Percentiles rank a stretch among this genome's conserved stretches.
Evolutionary conservation across 2,329 filamentous ascomycete genomes (phyloP).

Genomic region (Drechmeria coniospora): DNA sequence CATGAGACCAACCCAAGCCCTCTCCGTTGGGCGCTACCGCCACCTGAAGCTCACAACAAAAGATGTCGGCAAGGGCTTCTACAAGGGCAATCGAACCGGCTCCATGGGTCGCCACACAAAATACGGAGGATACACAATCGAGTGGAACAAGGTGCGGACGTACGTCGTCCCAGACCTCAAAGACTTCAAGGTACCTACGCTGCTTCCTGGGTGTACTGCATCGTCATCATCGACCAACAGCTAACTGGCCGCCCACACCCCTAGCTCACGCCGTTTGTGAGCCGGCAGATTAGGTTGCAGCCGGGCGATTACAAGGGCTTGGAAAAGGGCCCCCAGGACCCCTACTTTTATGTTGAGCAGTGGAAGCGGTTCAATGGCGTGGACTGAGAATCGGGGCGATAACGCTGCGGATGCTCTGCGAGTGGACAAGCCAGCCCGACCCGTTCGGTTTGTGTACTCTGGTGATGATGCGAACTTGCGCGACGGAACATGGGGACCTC

Average conservation of each 20-base stretch:
- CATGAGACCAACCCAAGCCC: constrained; percentile 54
- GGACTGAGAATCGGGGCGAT: too few relatives aligned
- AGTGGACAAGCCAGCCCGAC: too few relatives aligned
- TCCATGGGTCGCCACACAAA: constrained; percentile 76
- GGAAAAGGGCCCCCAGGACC: constrained; percentile 40
- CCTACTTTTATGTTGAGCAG: constrained; percentile 44
- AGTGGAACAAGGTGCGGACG: constrained; percentile 79
- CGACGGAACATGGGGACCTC: constrained; percentile 5
- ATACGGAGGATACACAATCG: constrained; percentile 68
- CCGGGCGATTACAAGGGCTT: constrained; percentile 38
- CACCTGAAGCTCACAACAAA: constrained; percentile 81
- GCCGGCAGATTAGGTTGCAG: constrained; percentile 36
- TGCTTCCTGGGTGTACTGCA: background rate
- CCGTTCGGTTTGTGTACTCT: too few relatives aligned
- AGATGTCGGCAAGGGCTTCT: constrained; percentile 83
- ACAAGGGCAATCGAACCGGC: constrained; percentile 88
- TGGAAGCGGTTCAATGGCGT: constrained; percentile 56
- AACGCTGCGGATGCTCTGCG: too few relatives aligned
- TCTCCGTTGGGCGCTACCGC: constrained; percentile 52
- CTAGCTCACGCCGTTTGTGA: constrained; percentile 77
- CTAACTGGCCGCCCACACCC: background rate
- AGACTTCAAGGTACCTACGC: constrained; percentile 51
- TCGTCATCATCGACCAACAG: background rate
- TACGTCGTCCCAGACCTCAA: constrained; percentile 65
- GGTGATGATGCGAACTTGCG: too few relatives aligned